Evolutionary conservation across 495 filamentous ascomycete species (phyloP).

Genomic region (Neurospora sp.): DNA sequence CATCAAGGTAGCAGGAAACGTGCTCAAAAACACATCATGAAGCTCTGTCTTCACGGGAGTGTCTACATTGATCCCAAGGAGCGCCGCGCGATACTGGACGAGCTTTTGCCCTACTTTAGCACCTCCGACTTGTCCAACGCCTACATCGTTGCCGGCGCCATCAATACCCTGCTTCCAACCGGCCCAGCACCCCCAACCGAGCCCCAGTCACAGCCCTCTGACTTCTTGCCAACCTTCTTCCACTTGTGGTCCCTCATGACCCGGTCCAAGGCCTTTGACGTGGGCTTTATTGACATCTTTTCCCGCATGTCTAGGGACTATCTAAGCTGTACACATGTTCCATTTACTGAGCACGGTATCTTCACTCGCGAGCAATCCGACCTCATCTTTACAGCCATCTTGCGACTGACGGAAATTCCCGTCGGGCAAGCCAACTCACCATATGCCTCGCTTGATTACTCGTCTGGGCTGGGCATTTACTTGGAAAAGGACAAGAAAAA

Average conservation of each 20-base stretch:
- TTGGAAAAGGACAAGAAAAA: conserved; percentile 88
- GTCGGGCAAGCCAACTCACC: conserved; percentile 93
- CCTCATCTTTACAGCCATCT: conserved; percentile 82
- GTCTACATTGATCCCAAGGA: conserved; percentile 86
- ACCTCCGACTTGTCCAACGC: conserved; percentile 83
- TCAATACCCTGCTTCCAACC: conserved; percentile 84
- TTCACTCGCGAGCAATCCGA: conserved; percentile 88
- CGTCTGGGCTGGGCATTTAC: conserved; percentile 69
- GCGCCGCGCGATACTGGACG: conserved; percentile 78
- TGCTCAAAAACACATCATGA: conserved; percentile 52
- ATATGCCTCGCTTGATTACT: conserved; percentile 78
- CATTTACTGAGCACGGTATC: conserved; percentile 80
- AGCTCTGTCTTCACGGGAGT: conserved; percentile 81
- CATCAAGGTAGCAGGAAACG: conserved; percentile 36
- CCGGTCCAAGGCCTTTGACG: conserved; percentile 78
- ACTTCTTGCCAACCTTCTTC: conserved; percentile 84
- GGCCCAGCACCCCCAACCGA: conserved; percentile 62
- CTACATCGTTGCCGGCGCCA: conserved; percentile 73
- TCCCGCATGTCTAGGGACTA: conserved; percentile 81
- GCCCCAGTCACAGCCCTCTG: conserved; percentile 62
- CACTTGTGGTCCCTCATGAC: conserved; percentile 93
- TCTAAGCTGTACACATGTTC: conserved; percentile 59
- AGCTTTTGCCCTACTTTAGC: conserved; percentile 90
- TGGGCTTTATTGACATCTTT: conserved; percentile 77
- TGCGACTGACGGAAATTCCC: conserved; percentile 87